A percentile compares a stretch with the other conserved stretches of the same genome.
phyloP scores from a whole-genome alignment of 805 yeast genomes.

The Yamadazyma insecticola region DNA sequence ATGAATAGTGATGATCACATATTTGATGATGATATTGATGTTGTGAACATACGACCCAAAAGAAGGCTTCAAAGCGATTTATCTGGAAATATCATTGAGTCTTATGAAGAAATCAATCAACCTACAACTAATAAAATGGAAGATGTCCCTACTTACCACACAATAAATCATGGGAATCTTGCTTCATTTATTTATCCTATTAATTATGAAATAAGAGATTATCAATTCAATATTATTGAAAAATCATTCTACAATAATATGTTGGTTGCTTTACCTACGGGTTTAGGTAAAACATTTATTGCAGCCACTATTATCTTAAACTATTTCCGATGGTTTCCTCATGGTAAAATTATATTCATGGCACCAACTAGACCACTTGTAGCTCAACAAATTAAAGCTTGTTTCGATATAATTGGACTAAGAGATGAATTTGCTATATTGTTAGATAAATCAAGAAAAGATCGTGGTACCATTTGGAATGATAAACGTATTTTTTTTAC shows the following conservation, averaged over 20 bases:
- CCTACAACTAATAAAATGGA: no score
- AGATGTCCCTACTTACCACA: slow-evolving; percentile 21
- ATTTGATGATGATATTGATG: slow-evolving; percentile 14
- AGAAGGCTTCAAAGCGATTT: slow-evolving; percentile 7
- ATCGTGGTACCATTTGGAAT: slow-evolving; percentile 76
- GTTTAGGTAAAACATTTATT: slow-evolving; percentile 94
- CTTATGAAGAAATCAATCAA: slow-evolving; percentile 4
- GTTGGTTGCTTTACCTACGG: slow-evolving; percentile 92
- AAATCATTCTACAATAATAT: slow-evolving; percentile 69
- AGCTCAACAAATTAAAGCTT: slow-evolving; percentile 93
- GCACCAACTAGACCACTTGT: slow-evolving; percentile 97
- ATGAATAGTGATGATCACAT: slow-evolving; percentile 11
- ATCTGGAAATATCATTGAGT: slow-evolving; percentile 9
- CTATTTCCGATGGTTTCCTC: slow-evolving; percentile 78
- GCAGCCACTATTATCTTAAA: slow-evolving; percentile 93
- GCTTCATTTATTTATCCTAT: slow-evolving; percentile 73
- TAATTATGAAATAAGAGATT: slow-evolving; percentile 78
- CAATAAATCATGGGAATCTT: slow-evolving; percentile 16
- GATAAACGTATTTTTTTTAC: slow-evolving; percentile 79
- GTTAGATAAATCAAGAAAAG: slow-evolving; percentile 51
- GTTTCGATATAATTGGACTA: slow-evolving; percentile 81
- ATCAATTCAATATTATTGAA: slow-evolving; percentile 77
- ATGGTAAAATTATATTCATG: slow-evolving; percentile 81
- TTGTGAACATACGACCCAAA: not conserved
- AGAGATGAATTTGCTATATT: slow-evolving; percentile 73